A percentile compares a stretch with the other conserved stretches of the same genome.
phyloP scores from a whole-genome alignment of 1,139 yeast genomes.

The Spencermartinsiella ligniputridi region DNA sequence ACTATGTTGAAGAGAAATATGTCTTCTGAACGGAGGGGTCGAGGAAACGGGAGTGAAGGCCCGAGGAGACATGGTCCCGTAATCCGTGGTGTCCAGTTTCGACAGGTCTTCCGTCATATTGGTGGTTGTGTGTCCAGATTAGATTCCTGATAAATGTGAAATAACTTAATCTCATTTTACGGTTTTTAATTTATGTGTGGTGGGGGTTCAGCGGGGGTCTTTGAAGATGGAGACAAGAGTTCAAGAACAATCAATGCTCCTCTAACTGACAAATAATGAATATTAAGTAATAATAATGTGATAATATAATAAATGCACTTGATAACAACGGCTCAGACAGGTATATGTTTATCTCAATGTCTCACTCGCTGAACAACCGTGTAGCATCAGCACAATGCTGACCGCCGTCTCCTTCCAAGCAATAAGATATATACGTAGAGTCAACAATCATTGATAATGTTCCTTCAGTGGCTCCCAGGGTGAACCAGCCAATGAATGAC shows the following conservation, averaged over 20 bases:
- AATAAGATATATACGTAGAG: constrained; percentile 36
- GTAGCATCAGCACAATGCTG: constrained; percentile 37
- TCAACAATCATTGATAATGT: constrained; percentile 39
- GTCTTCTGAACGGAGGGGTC: neutral
- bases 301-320: too few relatives aligned
- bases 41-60: neutral
- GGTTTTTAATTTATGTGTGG: too few relatives aligned
- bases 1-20: neutral
- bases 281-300: too few relatives aligned
- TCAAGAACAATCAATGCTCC: too few relatives aligned
- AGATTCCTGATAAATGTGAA: too few relatives aligned
- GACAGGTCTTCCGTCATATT: neutral
- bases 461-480: constrained; percentile 42
- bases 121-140: too few relatives aligned
- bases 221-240: too few relatives aligned
- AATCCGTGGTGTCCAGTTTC: neutral
- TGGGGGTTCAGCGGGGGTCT: too few relatives aligned
- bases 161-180: too few relatives aligned
- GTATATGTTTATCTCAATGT: too few relatives aligned
- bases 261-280: too few relatives aligned
- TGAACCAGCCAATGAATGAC: constrained; percentile 40
- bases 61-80: neutral
- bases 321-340: too few relatives aligned
- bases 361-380: constrained; percentile 26
- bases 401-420: constrained; percentile 30